Evolutionary conservation across 768 basidiomycete genomes (phyloP), one percentile per base, ranked within the genome.

Genomic region (Leucosporidium yakuticum): DNA sequence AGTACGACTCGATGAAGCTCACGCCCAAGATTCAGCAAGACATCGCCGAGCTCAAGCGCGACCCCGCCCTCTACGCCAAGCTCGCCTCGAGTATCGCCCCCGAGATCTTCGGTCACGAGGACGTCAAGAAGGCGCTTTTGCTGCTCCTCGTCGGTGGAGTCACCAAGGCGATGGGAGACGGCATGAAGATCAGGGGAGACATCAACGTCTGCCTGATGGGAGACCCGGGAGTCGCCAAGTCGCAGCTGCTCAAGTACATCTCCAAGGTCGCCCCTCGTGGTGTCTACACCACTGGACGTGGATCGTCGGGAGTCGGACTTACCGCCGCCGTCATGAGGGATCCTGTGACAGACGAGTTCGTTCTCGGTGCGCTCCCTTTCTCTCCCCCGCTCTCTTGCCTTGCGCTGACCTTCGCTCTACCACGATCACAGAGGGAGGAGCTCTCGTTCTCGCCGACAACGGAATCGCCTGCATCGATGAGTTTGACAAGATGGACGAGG

Each of bases 401-500:
- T 2, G 6, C 3, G 51, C 48, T 70, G 29, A 47, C 36, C 12
- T 4, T 20, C 31, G 23, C 25, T 25, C 32, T 4, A 0, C 23
- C 27, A 9, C 11, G 9, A 44, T 39, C 58, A 31, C 79, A 97
- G 96, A 99, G 91, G 96, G 96, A 7, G 96, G 96, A 34, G 96
- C 96, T n/a, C 85, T 99, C 62, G 96, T 99, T 21, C 85, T 99
- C 57, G 95, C 96, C 17, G 96, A 99, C 79, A 99, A 99, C 73
- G 96, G 96, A 34, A 99, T 99, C 76, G 97, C 94, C 81, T 98
- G 95, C 79, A 99, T 99, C 70, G 96, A 99, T 74, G 96, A 99
- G 78, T 99, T 99, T 77, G 96, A 99, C 82, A 98, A 99, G 79
- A 99, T 99, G 96, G 96, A 98, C 73, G 96, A 99, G 80, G 79